Evolutionary conservation across 1,284 basidiomycete genomes (phyloP).

Genomic region (Moniliella sp.): DNA sequence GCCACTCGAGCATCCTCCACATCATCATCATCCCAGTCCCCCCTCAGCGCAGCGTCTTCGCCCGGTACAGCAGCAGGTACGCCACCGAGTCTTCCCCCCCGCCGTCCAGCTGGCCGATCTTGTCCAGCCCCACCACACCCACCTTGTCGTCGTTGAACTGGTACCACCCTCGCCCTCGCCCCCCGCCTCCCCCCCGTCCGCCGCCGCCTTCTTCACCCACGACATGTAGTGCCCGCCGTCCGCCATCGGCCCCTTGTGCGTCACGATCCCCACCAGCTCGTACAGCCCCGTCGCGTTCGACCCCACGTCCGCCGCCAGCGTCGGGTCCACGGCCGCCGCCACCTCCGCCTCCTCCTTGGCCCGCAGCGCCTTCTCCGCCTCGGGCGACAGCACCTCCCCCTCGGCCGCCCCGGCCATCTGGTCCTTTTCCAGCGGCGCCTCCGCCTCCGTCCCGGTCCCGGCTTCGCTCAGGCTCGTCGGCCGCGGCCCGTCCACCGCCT

Average conservation of each 20-base stretch:
- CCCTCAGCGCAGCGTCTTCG: too few relatives aligned
- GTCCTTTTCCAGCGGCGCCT: not conserved
- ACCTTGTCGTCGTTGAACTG: slow-evolving; percentile 31
- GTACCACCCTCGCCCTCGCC: not conserved
- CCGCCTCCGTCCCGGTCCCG: slow-evolving; percentile 2
- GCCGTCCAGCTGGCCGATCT: slow-evolving; percentile 22
- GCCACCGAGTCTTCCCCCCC: slow-evolving; percentile 31
- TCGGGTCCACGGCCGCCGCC: slow-evolving; percentile 43
- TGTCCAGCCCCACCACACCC: slow-evolving; percentile 15
- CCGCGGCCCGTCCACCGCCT: slow-evolving; percentile 37
- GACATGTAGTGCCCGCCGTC: slow-evolving; percentile 84
- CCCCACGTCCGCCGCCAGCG: slow-evolving; percentile 49
- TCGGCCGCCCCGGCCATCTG: slow-evolving; percentile 4
- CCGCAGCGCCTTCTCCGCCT: slow-evolving; percentile 42
- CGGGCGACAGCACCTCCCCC: slow-evolving; percentile 41
- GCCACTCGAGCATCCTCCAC: too few relatives aligned
- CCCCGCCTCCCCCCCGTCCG: slow-evolving; percentile 3
- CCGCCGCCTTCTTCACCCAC: slow-evolving; percentile 42
- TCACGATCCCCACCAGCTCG: slow-evolving; percentile 75
- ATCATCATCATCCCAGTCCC: too few relatives aligned
- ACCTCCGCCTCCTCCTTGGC: slow-evolving; percentile 11
- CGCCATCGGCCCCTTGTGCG: slow-evolving; percentile 83
- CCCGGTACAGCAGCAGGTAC: too few relatives aligned
- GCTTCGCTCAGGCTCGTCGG: slow-evolving; percentile 21
- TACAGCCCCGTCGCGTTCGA: slow-evolving; percentile 55